phyloP scores from a whole-genome alignment of 2,329 filamentous ascomycete species.

The Stemphylium vesicarium region DNA sequence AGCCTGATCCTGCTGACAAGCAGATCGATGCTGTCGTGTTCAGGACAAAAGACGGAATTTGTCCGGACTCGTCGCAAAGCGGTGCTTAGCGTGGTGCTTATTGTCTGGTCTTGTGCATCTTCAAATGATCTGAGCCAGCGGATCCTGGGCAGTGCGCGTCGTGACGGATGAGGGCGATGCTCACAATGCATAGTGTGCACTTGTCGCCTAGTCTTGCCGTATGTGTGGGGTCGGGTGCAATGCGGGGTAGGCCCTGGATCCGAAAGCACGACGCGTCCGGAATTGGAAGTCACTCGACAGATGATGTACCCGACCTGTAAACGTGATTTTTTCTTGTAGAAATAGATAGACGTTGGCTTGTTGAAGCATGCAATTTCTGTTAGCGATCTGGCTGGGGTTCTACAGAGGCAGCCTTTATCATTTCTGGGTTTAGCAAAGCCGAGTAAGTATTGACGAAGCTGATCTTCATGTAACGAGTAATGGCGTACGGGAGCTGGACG shows the following conservation, averaged over 20 bases:
- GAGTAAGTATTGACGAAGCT: too few species aligned
- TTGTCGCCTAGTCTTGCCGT: background rate
- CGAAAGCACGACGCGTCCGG: background rate
- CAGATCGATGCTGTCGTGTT: background rate
- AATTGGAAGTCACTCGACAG: too few species aligned
- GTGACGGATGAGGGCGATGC: background rate
- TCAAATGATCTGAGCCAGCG: background rate
- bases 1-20: background rate
- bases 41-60: background rate
- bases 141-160: background rate
- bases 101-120: background rate
- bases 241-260: background rate
- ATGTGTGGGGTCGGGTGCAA: background rate
- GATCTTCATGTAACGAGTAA: too few species aligned
- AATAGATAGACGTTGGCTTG: too few species aligned
- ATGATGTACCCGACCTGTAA: too few species aligned
- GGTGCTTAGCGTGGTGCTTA: background rate
- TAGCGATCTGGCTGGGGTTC: too few species aligned
- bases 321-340: too few species aligned
- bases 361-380: too few species aligned
- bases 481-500: too few species aligned
- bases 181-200: background rate
- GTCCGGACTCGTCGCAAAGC: background rate
- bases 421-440: too few species aligned
- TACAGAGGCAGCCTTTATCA: too few species aligned